A percentile compares a stretch with the other conserved stretches of the same genome.
These are phyloP conservation scores for Eutrema heterophyllum DNA, from an alignment of 345 rosid genomes.

Conservation along the genomic window DNA sequence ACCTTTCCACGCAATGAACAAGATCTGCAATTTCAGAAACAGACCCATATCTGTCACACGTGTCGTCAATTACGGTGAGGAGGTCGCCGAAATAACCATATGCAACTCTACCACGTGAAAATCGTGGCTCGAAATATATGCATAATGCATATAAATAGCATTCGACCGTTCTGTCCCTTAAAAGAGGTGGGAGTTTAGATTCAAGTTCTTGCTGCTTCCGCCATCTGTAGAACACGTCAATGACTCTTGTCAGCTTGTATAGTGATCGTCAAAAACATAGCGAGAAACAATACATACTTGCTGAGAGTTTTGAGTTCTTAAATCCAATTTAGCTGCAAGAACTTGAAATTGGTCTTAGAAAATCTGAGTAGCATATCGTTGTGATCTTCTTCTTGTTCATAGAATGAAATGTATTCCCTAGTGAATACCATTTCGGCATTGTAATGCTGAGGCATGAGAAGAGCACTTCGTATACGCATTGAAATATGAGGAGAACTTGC, in stretches of 20 bases:
- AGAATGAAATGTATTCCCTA: neutral
- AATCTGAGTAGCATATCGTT: neutral
- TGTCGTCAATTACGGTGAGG: neutral
- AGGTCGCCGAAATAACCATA: neutral
- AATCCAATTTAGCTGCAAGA: neutral
- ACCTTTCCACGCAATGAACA: neutral
- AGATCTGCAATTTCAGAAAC: neutral
- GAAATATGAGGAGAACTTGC: neutral
- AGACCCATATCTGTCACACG: neutral
- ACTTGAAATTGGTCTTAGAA: neutral
- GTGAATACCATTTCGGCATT: neutral
- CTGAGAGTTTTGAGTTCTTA: neutral
- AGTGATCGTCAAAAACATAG: neutral
- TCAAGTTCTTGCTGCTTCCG: neutral
- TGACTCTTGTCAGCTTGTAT: neutral
- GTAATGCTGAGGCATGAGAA: neutral
- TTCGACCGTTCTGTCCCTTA: neutral
- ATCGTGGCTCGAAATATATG: neutral
- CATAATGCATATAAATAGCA: neutral
- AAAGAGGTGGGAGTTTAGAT: neutral
- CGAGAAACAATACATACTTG: neutral
- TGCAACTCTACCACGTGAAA: neutral
- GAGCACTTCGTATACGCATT: neutral
- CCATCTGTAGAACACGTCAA: neutral
- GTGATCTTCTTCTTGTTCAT: neutral